Percentiles rank a stretch among this genome's conserved stretches.
These are phyloP conservation scores for Oleoguttula mirabilis DNA, from an alignment of 495 filamentous ascomycete species.

Conservation along the genomic window DNA sequence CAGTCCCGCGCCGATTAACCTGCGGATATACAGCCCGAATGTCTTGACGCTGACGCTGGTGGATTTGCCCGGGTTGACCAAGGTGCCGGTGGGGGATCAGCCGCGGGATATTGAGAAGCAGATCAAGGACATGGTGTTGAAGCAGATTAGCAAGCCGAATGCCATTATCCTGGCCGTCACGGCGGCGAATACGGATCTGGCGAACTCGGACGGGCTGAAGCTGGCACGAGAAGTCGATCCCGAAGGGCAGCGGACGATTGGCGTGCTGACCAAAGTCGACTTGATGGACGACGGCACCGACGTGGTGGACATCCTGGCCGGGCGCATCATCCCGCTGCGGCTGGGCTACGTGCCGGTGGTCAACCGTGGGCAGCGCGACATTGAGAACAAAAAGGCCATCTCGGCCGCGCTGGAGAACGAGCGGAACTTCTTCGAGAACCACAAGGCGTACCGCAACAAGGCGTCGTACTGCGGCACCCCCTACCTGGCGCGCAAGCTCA, in stretches of 20 bases:
- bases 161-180: conserved; percentile 97
- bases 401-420: conserved; percentile 87
- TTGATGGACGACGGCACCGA: conserved; percentile 99
- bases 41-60: conserved; percentile 96
- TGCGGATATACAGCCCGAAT: conserved; percentile 95
- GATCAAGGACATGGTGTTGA: conserved; percentile 96
- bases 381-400: conserved; percentile 91
- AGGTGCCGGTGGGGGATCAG: conserved; percentile 96
- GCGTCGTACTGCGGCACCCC: conserved; percentile 96
- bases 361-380: conserved; percentile 97
- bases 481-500: conserved; percentile 91
- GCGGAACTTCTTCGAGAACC: conserved; percentile 95
- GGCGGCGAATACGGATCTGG: conserved; percentile 91
- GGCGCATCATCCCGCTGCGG: conserved; percentile 90
- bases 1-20: conserved; percentile 88
- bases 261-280: conserved; percentile 97
- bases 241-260: conserved; percentile 95
- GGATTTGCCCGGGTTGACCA: conserved; percentile 92
- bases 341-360: conserved; percentile 97
- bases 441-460: conserved; percentile 98
- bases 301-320: conserved; percentile 97
- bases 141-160: conserved; percentile 96
- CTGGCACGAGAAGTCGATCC: conserved; percentile 94
- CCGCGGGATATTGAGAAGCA: conserved; percentile 96
- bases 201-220: conserved; percentile 96